A percentile compares a stretch with the other conserved stretches of the same genome.
phyloP scores from a whole-genome alignment of 306 rosid species.

The Parietaria judaica region DNA sequence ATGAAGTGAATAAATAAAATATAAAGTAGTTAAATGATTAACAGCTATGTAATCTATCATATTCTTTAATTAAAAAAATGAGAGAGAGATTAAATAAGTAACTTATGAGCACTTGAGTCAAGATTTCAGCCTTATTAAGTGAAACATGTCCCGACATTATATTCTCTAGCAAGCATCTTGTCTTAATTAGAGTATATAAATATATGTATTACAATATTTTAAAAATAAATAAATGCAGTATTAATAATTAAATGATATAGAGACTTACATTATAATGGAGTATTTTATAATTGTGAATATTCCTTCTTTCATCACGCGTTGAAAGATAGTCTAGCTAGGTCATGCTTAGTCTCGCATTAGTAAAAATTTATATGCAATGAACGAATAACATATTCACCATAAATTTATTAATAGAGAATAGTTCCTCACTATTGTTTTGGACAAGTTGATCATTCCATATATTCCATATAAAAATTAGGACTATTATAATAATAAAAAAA shows the following conservation, averaged over 20 bases:
- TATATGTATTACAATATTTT: not conserved
- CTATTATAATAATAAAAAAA: too few relatives aligned
- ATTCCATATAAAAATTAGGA: not conserved
- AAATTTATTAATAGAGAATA: not conserved
- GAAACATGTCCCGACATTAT: slow-evolving; percentile 18
- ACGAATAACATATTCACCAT: not conserved
- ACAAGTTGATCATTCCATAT: not conserved
- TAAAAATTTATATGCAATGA: not conserved
- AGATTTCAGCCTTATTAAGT: slow-evolving; percentile 11
- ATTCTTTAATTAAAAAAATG: not conserved
- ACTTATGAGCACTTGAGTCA: not conserved
- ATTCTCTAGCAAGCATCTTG: slow-evolving; percentile 1
- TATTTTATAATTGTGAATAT: slow-evolving; percentile 1
- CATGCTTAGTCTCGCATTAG: not conserved
- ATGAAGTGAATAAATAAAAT: too few relatives aligned
- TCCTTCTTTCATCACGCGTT: slow-evolving; percentile 1
- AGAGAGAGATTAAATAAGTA: not conserved
- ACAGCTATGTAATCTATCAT: not conserved
- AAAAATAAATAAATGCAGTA: too few relatives aligned
- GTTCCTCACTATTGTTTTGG: not conserved
- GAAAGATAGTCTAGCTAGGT: slow-evolving; percentile 2
- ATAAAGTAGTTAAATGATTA: not conserved
- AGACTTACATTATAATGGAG: not conserved
- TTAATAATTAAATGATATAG: not conserved
- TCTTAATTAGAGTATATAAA: not conserved